Percentiles rank a stretch among this genome's conserved stretches.
These are phyloP conservation scores for Bryoglossum gracile DNA, from an alignment of 495 filamentous ascomycete genomes.

Conservation along the genomic window DNA sequence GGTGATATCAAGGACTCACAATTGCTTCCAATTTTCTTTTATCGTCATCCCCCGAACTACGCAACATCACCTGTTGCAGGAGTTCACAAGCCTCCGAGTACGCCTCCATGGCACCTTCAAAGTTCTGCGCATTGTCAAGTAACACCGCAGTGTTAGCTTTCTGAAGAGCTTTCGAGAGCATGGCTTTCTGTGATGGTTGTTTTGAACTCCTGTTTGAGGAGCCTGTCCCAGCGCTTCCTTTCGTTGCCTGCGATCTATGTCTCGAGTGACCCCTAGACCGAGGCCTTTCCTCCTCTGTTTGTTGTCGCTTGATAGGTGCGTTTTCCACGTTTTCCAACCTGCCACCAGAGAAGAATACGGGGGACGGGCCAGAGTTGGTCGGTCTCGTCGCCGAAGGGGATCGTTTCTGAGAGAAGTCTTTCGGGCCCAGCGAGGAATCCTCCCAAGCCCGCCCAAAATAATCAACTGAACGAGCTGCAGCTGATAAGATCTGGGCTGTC, in stretches of 20 bases:
- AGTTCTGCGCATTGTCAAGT: conserved; percentile 90
- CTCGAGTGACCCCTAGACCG: conserved; percentile 37
- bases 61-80: conserved; percentile 76
- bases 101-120: conserved; percentile 84
- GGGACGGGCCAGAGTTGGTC: conserved; percentile 17
- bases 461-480: conserved; percentile 27
- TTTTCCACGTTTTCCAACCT: background rate
- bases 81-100: conserved; percentile 84
- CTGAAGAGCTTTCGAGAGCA: conserved; percentile 86
- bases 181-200: conserved; percentile 69
- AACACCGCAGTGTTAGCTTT: conserved; percentile 94
- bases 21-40: conserved; percentile 80
- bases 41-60: conserved; percentile 77
- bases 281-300: conserved; percentile 3
- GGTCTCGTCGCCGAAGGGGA: conserved; percentile 12
- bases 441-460: conserved; percentile 32
- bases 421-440: conserved; percentile 13
- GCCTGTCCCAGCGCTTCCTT: conserved; percentile 30
- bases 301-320: background rate
- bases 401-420: conserved; percentile 16
- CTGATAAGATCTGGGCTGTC: conserved; percentile 28
- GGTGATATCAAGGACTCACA: conserved; percentile 47
- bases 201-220: conserved; percentile 27
- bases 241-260: conserved; percentile 38
- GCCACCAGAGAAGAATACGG: conserved; percentile 27